Evolutionary conservation across 139 green algal genomes (phyloP), one percentile per base, ranked within the genome.

Genomic region (Haematococcus sp.): DNA sequence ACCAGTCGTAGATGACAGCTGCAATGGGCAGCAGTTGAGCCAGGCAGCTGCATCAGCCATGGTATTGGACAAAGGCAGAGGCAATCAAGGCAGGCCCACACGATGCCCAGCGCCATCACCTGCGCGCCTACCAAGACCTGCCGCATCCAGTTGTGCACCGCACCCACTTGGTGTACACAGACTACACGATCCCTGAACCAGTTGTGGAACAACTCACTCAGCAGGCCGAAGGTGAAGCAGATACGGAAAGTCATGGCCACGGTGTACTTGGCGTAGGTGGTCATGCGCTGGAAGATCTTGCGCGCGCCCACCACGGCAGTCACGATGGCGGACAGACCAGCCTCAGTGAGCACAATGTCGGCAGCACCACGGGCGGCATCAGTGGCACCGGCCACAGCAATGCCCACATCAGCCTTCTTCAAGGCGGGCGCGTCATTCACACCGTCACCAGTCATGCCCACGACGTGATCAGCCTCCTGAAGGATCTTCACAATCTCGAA

Each of bases 371-470:
- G 86, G 1, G 92, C 92, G 55, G 92, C 92, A 44, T 97, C 92
- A 32, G 92, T 97, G 71, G 79, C 76, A 28, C 80, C 84, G 0
- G 76, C 79, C 23, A 95, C 91, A n/a, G 92, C 92, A 69, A 98
- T 94, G 67, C 94, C 94, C 9, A 98, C 93, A 74, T 98, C 90
- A 20, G 92, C 94, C 81, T 94, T 94, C 88, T 98, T 98, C 23
- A 98, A 86, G 0, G 94, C 94, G 31, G 94, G 94, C 2, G 94
- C 94, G 64, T 98, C 94, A 77, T 98, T 98, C 25, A 98, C 94
- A 67, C 66, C 66, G 27, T 72, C 66, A 44, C 66, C 90, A 25
- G 91, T 95, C 92, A 97, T 97, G 65, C 87, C 91, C 31, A 90
- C 72, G 44, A 94, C 87, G 82, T 94, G 88, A 66, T 89, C 70